Evolutionary conservation across 805 yeast species (phyloP).

Genomic region (Kuraishia floccosa): DNA sequence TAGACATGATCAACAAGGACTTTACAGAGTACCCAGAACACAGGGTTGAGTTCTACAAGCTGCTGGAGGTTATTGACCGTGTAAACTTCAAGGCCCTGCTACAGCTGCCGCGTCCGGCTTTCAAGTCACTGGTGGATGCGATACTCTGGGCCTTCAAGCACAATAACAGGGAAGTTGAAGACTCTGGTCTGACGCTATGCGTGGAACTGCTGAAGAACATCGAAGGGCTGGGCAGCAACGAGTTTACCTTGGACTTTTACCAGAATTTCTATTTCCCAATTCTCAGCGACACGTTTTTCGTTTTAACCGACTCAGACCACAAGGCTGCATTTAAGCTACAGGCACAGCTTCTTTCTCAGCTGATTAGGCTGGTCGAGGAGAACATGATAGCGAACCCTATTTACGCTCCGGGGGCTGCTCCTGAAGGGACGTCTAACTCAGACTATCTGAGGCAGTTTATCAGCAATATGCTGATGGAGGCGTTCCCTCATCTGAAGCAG

Average conservation of each 20-base stretch:
- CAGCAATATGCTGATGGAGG: conserved; percentile 69
- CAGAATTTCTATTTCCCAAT: conserved; percentile 82
- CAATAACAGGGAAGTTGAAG: conserved; percentile 94
- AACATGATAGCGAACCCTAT: conserved; percentile 68
- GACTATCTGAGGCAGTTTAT: conserved; percentile 71
- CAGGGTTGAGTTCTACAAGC: conserved; percentile 89
- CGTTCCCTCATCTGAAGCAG: conserved; percentile 84
- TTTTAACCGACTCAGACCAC: conserved; percentile 93
- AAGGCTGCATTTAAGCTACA: conserved; percentile 92
- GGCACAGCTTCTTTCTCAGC: conserved; percentile 70
- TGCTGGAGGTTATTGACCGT: conserved; percentile 76
- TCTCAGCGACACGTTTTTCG: conserved; percentile 84
- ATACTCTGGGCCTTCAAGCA: conserved; percentile 98
- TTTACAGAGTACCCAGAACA: conserved; percentile 97
- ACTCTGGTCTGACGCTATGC: conserved; percentile 76
- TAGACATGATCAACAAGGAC: conserved; percentile 91
- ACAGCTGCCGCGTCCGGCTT: conserved; percentile 84
- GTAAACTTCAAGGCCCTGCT: conserved; percentile 79
- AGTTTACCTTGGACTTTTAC: conserved; percentile 79
- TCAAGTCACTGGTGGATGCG: conserved; percentile 84
- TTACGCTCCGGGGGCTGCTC: conserved; percentile 70
- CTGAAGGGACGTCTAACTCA: conserved; percentile 75
- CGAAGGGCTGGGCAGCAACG: conserved; percentile 57
- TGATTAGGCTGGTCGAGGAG: conserved; percentile 75
- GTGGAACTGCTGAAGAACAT: conserved; percentile 79